Percentiles rank a stretch among this genome's conserved stretches.
phyloP scores from a whole-genome alignment of 768 basidiomycete species.

The Tricholomella constricta region DNA sequence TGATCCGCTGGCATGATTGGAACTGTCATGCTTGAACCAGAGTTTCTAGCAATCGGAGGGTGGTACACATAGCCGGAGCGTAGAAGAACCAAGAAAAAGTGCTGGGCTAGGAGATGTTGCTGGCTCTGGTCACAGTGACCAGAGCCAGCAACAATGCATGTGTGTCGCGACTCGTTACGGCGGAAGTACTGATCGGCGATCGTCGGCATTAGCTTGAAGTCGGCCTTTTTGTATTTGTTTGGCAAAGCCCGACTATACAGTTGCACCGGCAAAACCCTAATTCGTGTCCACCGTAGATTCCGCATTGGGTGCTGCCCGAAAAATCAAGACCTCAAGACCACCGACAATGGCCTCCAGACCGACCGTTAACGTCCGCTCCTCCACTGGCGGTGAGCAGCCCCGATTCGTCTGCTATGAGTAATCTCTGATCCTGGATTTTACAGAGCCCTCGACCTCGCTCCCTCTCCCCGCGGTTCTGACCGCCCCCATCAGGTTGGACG shows the following conservation, averaged over 20 bases:
- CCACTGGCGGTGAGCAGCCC: conserved; percentile 63
- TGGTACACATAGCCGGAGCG: too few relatives aligned
- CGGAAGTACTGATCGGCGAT: too few relatives aligned
- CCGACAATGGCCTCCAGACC: conserved; percentile 88
- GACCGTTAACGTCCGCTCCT: conserved; percentile 81
- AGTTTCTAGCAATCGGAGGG: too few relatives aligned
- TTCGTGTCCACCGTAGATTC: conserved; percentile 9
- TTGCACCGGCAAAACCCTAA: conserved; percentile 45
- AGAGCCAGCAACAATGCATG: too few relatives aligned
- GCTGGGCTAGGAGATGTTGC: too few relatives aligned
- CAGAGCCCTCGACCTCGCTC: conserved; percentile 86
- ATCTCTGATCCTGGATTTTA: conserved; percentile 16
- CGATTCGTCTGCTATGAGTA: neutral
- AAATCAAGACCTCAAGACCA: conserved; percentile 46
- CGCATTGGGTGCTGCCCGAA: conserved; percentile 24
- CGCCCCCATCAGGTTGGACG: conserved; percentile 98
- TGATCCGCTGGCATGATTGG: too few relatives aligned
- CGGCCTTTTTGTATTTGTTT: conserved; percentile 5
- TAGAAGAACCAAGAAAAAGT: too few relatives aligned
- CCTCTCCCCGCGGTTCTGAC: conserved; percentile 96
- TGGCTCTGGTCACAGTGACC: too few relatives aligned
- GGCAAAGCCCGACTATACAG: conserved; percentile 33
- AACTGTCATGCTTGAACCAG: too few relatives aligned
- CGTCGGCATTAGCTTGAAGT: too few relatives aligned
- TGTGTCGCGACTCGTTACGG: too few relatives aligned